Conservation (phyloP, 2,329 filamentous ascomycete species). For the Tolypocladium amazonense region DNA sequence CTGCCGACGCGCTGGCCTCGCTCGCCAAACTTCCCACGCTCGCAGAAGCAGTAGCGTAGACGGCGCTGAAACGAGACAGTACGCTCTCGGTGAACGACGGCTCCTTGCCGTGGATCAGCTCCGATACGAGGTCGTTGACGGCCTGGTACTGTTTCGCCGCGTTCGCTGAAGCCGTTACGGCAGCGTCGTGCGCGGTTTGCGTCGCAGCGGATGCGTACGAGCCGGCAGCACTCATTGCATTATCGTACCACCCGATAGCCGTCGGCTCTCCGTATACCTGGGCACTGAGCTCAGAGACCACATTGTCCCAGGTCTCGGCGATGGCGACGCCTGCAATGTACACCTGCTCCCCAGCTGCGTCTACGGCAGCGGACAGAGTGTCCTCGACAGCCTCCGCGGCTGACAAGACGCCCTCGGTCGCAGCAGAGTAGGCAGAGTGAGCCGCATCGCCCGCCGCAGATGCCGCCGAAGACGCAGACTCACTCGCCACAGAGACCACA, state of each 20-base stretch:
- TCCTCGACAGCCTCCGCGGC: constrained; percentile 26
- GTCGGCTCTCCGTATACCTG: constrained; percentile 60
- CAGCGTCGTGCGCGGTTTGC: constrained; percentile 24
- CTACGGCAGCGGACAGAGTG: constrained; percentile 28
- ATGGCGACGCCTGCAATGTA: constrained; percentile 25
- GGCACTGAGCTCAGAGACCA: constrained; percentile 52
- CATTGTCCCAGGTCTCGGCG: constrained; percentile 27
- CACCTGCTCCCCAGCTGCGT: constrained; percentile 31
- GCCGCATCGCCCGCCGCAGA: constrained; percentile 37
- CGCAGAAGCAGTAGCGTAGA: constrained; percentile 57
- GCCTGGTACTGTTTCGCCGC: constrained; percentile 56
- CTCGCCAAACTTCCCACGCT: constrained; percentile 34
- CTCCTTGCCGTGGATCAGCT: constrained; percentile 68
- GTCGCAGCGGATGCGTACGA: constrained; percentile 53
- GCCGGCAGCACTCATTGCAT: constrained; percentile 34
- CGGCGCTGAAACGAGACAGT: constrained; percentile 58
- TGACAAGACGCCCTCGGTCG: constrained; percentile 29
- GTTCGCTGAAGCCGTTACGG: constrained; percentile 45
- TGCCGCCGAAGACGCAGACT: constrained; percentile 33
- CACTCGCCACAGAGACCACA: constrained; percentile 36
- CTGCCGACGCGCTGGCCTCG: constrained; percentile 20
- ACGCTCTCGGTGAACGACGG: constrained; percentile 75
- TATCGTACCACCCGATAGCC: constrained; percentile 44
- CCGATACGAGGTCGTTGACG: constrained; percentile 62
- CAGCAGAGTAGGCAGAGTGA: constrained; percentile 38